Base-by-base conservation (phyloP, 2,329 filamentous ascomycete species). In the Bipolaris cookei region DNA sequence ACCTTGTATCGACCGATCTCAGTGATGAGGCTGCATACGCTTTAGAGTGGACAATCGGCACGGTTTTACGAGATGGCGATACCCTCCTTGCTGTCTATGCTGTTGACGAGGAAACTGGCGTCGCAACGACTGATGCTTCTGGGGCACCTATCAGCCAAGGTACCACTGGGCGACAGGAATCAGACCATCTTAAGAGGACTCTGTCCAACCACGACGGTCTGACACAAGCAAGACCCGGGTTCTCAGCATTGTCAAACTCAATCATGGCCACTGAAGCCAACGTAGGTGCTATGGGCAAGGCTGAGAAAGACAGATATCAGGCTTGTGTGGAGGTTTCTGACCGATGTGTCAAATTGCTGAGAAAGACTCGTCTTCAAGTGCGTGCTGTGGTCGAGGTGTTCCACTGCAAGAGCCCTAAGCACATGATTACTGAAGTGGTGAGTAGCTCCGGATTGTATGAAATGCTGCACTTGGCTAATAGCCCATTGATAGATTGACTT, bases 331-430 rank as follows among this genome's bases (percentile, higher is more conserved):
- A 89, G 55, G 92, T 99, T 59, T 93, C 91, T 1, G 86, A 94
- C 54, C 86, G 90, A 32, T 91, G 96, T 51, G 85, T 95, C n/a
- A 90, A 89, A 64, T 80, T 98, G 43, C 79, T 99, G 58, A 86
- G 94, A 58, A 97, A 96, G 82, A 99, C 95, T 0, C 87, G 90
- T 63, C 81, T 99, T 56, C 94, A 99, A 75, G 93, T 97, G 46
- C 88, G 92, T 56, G 90, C 97, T 45, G 92, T 97, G 48, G 89
- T 99, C 32, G 95, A 99, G 78, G 94, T 98, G 25, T 89, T 99
- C 65, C 95, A 98, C 78, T 98, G 95, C 88, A 98, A 97, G 83
- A 97, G 91, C 71, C 92, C 95, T 3, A 94, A 95, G 76, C 93
- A 97, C 75, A 84, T 98, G 80, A 92, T 99, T 63, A 96, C 92